Conservation (phyloP, 2,329 filamentous ascomycete species). For the Raffaelea ambrosiae region DNA sequence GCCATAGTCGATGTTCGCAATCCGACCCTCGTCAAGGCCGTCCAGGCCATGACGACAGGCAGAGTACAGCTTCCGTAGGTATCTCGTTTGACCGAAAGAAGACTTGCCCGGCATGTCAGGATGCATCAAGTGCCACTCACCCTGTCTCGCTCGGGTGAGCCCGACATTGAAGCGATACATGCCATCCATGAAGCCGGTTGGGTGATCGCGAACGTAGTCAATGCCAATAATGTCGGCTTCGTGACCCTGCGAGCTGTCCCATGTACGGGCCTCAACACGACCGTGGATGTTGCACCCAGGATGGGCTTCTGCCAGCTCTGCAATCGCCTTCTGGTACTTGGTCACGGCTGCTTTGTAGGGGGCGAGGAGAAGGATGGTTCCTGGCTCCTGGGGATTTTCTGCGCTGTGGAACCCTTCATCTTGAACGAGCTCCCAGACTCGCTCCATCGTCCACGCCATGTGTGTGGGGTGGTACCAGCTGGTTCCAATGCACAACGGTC, state of each 20-base stretch:
- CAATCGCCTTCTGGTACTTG: constrained; percentile 23
- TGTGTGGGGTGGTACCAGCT: constrained; percentile 34
- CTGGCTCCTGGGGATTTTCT: constrained; percentile 15
- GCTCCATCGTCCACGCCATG: constrained; percentile 25
- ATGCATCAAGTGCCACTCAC: constrained; percentile 37
- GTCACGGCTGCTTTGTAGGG: constrained; percentile 31
- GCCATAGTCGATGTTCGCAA: constrained; percentile 3
- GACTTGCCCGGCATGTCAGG: constrained; percentile 18
- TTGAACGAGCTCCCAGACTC: constrained; percentile 21
- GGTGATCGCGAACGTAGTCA: constrained; percentile 33
- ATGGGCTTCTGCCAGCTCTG: constrained; percentile 18
- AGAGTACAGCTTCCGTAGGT: constrained; percentile 11
- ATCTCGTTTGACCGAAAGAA: constrained; percentile 6
- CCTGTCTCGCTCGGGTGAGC: constrained; percentile 33
- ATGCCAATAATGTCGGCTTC: constrained; percentile 39
- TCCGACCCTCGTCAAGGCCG: constrained; percentile 9
- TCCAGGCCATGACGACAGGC: constrained; percentile 6
- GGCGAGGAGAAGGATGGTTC: constrained; percentile 33
- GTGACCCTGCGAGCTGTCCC: constrained; percentile 37
- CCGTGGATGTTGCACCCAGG: constrained; percentile 9
- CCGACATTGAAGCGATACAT: constrained; percentile 36
- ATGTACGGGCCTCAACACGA: constrained; percentile 31
- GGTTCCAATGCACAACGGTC: constrained; percentile 15
- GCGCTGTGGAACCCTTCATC: constrained; percentile 24
- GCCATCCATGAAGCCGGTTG: constrained; percentile 33